Evolutionary conservation across 805 yeast genomes (phyloP).

Genomic region (Pichia heedii): DNA sequence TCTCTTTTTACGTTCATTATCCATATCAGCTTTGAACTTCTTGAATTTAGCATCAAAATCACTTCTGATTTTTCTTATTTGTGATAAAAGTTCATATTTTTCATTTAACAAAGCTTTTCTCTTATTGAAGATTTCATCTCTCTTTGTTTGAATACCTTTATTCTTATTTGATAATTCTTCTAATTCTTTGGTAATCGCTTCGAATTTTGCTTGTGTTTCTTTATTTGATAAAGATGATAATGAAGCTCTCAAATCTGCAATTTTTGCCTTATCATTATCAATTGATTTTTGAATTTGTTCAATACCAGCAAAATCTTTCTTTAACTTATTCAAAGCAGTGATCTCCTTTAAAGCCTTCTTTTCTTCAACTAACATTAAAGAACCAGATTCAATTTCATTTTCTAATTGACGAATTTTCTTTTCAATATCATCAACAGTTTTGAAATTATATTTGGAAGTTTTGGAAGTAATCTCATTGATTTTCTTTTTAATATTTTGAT

Average conservation of each 20-base stretch:
- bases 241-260: conserved; percentile 63
- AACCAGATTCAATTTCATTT: conserved; percentile 65
- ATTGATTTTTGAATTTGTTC: conserved; percentile 70
- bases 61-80: conserved; percentile 58
- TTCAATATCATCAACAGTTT: conserved; percentile 60
- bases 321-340: conserved; percentile 69
- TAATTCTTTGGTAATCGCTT: conserved; percentile 57
- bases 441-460: conserved; percentile 63
- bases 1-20: conserved; percentile 60
- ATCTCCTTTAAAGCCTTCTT: conserved; percentile 78
- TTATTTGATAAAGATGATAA: conserved; percentile 48
- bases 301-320: conserved; percentile 66
- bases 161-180: conserved; percentile 53
- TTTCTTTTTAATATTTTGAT: conserved; percentile 64
- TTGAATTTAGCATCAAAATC: conserved; percentile 71
- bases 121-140: conserved; percentile 52
- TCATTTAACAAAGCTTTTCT: conserved; percentile 59
- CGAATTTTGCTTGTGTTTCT: conserved; percentile 62
- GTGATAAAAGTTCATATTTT: conserved; percentile 59
- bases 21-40: conserved; percentile 58
- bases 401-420: conserved; percentile 59
- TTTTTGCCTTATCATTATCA: conserved; percentile 69
- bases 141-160: conserved; percentile 56
- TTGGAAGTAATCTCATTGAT: conserved; percentile 63
- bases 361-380: conserved; percentile 83